Evolutionary conservation across 345 rosid species (phyloP), one percentile per base, ranked within the genome.

Genomic region (Orychophragmus violaceus): DNA sequence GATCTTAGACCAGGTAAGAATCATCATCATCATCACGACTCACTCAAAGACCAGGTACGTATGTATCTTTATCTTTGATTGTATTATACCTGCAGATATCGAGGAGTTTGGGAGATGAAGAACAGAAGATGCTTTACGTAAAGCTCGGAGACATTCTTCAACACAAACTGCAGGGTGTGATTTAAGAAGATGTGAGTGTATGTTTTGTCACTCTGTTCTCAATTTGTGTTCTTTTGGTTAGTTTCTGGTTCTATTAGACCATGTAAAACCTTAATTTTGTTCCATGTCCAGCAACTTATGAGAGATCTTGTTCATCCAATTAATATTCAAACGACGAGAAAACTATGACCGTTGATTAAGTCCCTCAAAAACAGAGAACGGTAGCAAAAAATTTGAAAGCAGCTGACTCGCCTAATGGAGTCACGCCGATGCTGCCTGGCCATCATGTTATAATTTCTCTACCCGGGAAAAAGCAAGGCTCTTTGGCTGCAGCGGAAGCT

Each of bases 401-500:
- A 30, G 44, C 23, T 51, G 25, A 30, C 25, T 28, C 28, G 2
- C 10, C 69, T 46, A 74, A 68, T 41, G 75, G 67, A 18, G 61
- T 49, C 44, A 33, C 61, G 3, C 53, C 44, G 16, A 51, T 24
- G 39, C 28, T 27, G 39, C 60, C 75, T 42, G 64, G 69, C 66
- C 82, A 62, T 19, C 59, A 42, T 64, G 71, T 54, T 53, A 29
- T 66, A 24, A 70, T 49, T 62, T 50, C 73, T 44, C 44, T 79
- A 30, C 80, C 72, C 0, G 82, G 59, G 29, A 79, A 82, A 62
- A 72, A 59, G 29, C 70, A 36, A 55, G 78, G 80, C 33, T 68
- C 87, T 49, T 42, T 74, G 56, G 84, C 86, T 24, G 96, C 93
- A 51, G 84, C 98, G 9, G 81, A 81, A 75, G 95, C 95, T 9